Evolutionary conservation across 306 rosid genomes (phyloP), one percentile per base, ranked within the genome.

Genomic region (Vigna radiata): DNA sequence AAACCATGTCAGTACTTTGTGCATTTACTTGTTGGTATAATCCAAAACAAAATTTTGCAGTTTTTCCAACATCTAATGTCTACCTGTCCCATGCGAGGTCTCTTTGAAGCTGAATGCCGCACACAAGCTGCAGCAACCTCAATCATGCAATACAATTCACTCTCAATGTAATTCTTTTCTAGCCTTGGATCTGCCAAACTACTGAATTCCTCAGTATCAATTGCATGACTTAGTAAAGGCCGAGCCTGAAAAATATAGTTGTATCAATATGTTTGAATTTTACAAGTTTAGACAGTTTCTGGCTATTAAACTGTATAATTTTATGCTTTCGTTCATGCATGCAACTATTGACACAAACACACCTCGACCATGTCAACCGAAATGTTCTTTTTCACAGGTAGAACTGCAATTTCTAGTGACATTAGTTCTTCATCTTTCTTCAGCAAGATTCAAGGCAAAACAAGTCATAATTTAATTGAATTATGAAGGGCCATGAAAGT

Each of bases 51-150:
- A 8, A 9, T 46, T 73, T 46, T 29, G 48, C 60, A 5, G 10
- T 15, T 68, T 72, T 81, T 77, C 46, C 7, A 46, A 5, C 68
- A 82, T 79, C 46, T 8, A 44, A 6, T 54, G 46, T 27, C 80
- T 81, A 94, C 98, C 97, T 95, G 96, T 80, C 98, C 97, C 98
- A 95, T 90, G 55, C 86, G 83, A 19, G 98, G 96, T 76, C 98
- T 88, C 90, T 89, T 89, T 49, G 88, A 59, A 81, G 97, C 78
- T 3, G 93, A 91, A 73, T 92, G 95, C 18, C 92, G 85, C 81
- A 92, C 97, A 49, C 97, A 95, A 75, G 95, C 91, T 71, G 96
- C 96, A 69, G 97, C 92, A 83, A 89, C 73, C 79, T 84, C 86
- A 72, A 95, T 84, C 96, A 95, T 88, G 85, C 83, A 75, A 76